Evolutionary conservation across 1,284 basidiomycete genomes (phyloP).

Genomic region (Sanghuangporus weigelae): DNA sequence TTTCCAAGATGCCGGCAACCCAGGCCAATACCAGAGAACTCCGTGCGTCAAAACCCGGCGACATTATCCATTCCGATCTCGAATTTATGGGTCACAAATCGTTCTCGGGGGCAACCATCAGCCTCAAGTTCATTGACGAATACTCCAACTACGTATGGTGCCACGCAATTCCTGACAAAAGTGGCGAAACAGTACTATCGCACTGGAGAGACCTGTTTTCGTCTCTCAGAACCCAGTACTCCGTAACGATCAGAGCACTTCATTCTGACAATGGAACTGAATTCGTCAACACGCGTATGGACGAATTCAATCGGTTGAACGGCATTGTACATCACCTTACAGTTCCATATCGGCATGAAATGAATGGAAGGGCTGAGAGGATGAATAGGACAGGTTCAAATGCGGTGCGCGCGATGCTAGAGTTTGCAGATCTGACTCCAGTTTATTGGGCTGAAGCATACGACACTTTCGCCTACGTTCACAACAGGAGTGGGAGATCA

Average conservation of each 20-base stretch:
- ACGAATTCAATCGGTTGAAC: too few relatives aligned
- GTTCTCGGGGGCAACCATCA: neutral
- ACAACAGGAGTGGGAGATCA: too few relatives aligned
- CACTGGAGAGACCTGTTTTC: neutral
- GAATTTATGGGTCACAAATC: conserved; percentile 1
- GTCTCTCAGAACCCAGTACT: neutral
- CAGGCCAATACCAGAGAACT: neutral
- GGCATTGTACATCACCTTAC: too few relatives aligned
- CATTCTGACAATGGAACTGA: too few relatives aligned
- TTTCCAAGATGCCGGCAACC: too few relatives aligned
- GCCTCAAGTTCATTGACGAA: conserved; percentile 1
- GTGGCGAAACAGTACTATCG: neutral
- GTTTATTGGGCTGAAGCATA: neutral
- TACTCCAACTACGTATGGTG: neutral
- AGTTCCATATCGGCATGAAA: too few relatives aligned
- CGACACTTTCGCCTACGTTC: too few relatives aligned
- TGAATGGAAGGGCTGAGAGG: too few relatives aligned
- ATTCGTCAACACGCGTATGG: too few relatives aligned
- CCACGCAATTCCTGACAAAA: neutral
- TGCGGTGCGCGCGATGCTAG: too few relatives aligned
- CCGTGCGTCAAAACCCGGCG: neutral
- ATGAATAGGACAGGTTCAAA: too few relatives aligned
- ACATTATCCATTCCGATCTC: neutral
- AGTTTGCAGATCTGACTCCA: too few relatives aligned
- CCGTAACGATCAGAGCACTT: neutral